Base-by-base conservation (phyloP, 306 rosid genomes). In the Oxytropis ochrocephala region DNA sequence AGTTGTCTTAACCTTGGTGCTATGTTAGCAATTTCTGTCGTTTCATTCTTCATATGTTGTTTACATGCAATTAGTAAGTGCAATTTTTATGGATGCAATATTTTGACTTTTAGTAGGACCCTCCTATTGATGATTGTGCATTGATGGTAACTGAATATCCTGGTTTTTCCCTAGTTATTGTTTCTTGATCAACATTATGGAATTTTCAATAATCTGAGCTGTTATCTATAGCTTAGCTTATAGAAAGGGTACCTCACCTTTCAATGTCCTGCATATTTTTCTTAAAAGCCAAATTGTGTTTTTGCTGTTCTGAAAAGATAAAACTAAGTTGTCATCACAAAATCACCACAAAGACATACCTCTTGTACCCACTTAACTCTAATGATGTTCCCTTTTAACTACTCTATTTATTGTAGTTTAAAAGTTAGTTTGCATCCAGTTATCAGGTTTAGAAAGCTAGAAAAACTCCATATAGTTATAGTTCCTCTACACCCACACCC, bases 31-130 rank as follows among this genome's bases (percentile, higher is more conserved):
- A 69, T 79, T 79, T 77, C 70, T 79, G 53, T 77, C 64, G 46
- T 71, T 78, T 71, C 18, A 13, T 81, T 71, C 70, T 85, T 84
- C 84, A 56, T 74, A 18, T 80, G 81, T 72, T 78, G 57, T 24
- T 79, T 64, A 50, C 77, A 41, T 73, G 82, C 59, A 72, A 29
- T 74, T 71, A 62, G 29, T 79, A 47, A 70, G 69, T 70, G 56
- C 75, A 69, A 65, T 52, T 79, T 78, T 38, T 67, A 66, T 72
- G 72, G 63, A 77, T 82, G 57, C 79, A 65, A 60, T 78, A 68
- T 67, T 74, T 41, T 70, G 67, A 39, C 69, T 64, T 67, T 41
- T 48, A 42, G n/a, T 80, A 59, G 53, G 38, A 36, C 72, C 50
- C 51, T 44, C 38, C 39, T 53, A 19, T 35, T 71, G 69, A 70